These are phyloP conservation scores for Rosellinia necatrix DNA, from an alignment of 2,329 filamentous ascomycete species.

Conservation along the genomic window DNA sequence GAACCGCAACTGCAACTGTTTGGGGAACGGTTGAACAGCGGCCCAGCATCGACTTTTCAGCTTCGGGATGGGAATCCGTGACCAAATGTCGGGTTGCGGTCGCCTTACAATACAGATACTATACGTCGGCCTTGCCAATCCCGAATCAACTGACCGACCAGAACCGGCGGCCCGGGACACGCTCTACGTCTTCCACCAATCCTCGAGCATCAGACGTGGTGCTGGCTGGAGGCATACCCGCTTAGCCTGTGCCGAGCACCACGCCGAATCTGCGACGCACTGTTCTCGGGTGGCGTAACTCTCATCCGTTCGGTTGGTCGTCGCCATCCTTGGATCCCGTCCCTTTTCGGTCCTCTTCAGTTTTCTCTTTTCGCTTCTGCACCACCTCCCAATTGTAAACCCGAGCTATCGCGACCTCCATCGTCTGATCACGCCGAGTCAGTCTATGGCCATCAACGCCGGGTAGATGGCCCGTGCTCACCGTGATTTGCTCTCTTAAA, in stretches of 20 bases:
- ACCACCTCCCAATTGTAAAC: slow-evolving; percentile 99
- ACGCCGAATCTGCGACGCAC: slow-evolving; percentile 1
- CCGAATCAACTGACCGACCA: no score
- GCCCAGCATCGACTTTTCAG: no score
- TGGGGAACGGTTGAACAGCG: no score
- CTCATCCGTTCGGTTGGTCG: slow-evolving; percentile 43
- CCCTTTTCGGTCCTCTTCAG: slow-evolving; percentile 58
- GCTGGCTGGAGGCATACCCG: slow-evolving; percentile 4
- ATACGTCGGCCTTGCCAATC: no score
- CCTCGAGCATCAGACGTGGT: no score
- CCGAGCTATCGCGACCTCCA: slow-evolving; percentile 93
- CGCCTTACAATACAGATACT: no score
- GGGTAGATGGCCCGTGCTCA: slow-evolving; percentile 48
- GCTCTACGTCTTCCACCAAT: no score
- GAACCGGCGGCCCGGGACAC: no score
- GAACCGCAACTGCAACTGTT: no score
- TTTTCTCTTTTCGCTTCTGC: slow-evolving; percentile 89
- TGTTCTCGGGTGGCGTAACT: neutral
- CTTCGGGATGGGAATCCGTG: no score
- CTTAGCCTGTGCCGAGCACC: slow-evolving; percentile 15
- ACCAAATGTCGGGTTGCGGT: no score
- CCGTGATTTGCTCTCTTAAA: slow-evolving; percentile 92
- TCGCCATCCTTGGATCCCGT: slow-evolving; percentile 47
- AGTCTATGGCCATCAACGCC: slow-evolving; percentile 2
- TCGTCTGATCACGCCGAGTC: slow-evolving; percentile 64